Evolutionary conservation across 169 alveolate species (phyloP).

Genomic region (Plasmodium blacklocki): DNA sequence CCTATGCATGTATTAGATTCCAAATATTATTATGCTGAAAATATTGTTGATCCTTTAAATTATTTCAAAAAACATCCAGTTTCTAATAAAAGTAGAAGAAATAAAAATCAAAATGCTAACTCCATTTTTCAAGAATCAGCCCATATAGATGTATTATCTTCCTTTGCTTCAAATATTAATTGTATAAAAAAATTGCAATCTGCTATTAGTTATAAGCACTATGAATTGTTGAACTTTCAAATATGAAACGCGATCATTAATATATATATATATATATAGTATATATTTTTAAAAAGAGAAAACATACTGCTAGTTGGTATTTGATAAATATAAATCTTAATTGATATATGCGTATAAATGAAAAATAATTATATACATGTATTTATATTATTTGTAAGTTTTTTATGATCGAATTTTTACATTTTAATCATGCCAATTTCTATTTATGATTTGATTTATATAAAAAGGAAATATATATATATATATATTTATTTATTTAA

Average conservation of each 20-base stretch:
- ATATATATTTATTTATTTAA: no score
- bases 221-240: conserved; percentile 33
- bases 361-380: no score
- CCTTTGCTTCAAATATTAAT: conserved; percentile 24
- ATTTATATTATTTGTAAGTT: no score
- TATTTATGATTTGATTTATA: no score
- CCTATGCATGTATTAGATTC: conserved; percentile 67
- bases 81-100: conserved; percentile 35
- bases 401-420: no score
- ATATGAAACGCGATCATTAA: conserved; percentile 11
- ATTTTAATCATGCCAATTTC: no score
- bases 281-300: no score
- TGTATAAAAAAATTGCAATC: conserved; percentile 37
- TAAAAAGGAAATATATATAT: no score
- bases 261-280: conserved; percentile 7
- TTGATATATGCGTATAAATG: no score
- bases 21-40: conserved; percentile 58
- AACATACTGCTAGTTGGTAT: no score
- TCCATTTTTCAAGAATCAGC: conserved; percentile 38
- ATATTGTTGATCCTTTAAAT: conserved; percentile 63
- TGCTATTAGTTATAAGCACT: conserved; percentile 37
- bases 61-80: conserved; percentile 39
- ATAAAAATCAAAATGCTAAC: conserved; percentile 36
- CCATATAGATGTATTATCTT: conserved; percentile 5
- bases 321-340: no score